A percentile compares a stretch with the other conserved stretches of the same genome.
Conservation (phyloP, 176 grass and related monocot genomes). For the Ensete ventricosum region DNA sequence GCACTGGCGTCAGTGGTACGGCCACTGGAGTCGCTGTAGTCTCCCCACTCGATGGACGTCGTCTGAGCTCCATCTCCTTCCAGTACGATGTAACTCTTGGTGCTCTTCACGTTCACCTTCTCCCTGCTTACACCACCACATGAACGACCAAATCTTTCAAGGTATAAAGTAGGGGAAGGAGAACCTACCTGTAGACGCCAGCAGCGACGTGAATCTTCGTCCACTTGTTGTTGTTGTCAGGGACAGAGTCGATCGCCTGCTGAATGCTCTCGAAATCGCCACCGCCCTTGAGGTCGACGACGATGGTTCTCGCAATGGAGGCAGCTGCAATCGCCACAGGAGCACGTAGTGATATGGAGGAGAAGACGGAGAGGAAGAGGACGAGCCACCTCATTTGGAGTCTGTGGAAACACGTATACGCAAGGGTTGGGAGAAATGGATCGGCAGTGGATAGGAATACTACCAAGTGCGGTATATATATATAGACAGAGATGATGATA, state of each 20-base stretch:
- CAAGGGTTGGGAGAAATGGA: too few relatives aligned
- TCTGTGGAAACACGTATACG: too few relatives aligned
- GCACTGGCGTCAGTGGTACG: constrained; percentile 18
- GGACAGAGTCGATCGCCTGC: constrained; percentile 29
- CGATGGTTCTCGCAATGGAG: background rate
- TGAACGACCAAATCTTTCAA: too few relatives aligned
- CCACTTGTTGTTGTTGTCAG: constrained; percentile 33
- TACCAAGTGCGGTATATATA: too few relatives aligned
- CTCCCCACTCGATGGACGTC: constrained; percentile 34
- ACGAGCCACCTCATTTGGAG: too few relatives aligned
- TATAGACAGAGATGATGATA: too few relatives aligned
- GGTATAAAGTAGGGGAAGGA: background rate
- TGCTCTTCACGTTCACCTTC: background rate
- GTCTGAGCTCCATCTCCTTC: background rate
- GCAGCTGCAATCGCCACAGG: too few relatives aligned
- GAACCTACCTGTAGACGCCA: constrained; percentile 30
- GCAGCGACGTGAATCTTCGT: constrained; percentile 34
- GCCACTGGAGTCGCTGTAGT: constrained; percentile 16
- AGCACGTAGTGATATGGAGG: too few relatives aligned
- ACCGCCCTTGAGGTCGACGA: background rate
- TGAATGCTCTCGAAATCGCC: constrained; percentile 32
- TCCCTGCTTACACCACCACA: background rate
- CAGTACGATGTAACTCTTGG: background rate
- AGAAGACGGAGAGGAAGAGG: too few relatives aligned
- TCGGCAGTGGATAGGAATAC: too few relatives aligned